These are phyloP conservation scores for Aureobasidium sp. DNA, from an alignment of 2,329 filamentous ascomycete species.

Conservation along the genomic window DNA sequence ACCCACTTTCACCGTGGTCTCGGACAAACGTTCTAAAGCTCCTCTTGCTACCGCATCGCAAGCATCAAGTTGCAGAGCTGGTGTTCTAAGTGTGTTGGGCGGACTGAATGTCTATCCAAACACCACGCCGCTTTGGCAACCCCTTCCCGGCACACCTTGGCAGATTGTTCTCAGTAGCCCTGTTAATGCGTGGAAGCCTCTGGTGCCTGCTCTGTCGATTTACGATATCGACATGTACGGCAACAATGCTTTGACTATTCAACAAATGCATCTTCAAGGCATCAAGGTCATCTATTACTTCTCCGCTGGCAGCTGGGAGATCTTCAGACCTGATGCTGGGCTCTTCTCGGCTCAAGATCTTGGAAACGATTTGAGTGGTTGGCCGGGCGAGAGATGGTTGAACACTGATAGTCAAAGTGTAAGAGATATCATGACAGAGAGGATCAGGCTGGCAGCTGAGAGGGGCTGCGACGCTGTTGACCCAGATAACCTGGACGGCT, in stretches of 20 bases:
- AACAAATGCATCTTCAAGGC: constrained; percentile 53
- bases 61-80: not conserved
- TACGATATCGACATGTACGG: constrained; percentile 71
- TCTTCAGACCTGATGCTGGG: constrained; percentile 64
- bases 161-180: constrained; percentile 64
- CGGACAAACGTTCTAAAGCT: not conserved
- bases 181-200: constrained; percentile 39
- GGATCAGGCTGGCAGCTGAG: constrained; percentile 63
- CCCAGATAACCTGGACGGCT: constrained; percentile 31
- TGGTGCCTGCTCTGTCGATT: constrained; percentile 54
- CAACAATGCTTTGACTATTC: constrained; percentile 53
- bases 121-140: constrained; percentile 51
- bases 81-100: not conserved
- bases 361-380: constrained; percentile 66
- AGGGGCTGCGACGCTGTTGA: constrained; percentile 44
- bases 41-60: constrained; percentile 4
- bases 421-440: constrained; percentile 68
- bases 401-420: constrained; percentile 64
- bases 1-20: not conserved
- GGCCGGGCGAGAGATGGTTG: constrained; percentile 75
- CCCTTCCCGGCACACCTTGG: constrained; percentile 60
- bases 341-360: constrained; percentile 63
- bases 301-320: constrained; percentile 74
- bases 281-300: constrained; percentile 80
- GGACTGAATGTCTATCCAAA: not conserved